Percentiles rank a stretch among this genome's conserved stretches.
Conservation (phyloP, 75 land plant genomes). For the Larix kaempferi region DNA sequence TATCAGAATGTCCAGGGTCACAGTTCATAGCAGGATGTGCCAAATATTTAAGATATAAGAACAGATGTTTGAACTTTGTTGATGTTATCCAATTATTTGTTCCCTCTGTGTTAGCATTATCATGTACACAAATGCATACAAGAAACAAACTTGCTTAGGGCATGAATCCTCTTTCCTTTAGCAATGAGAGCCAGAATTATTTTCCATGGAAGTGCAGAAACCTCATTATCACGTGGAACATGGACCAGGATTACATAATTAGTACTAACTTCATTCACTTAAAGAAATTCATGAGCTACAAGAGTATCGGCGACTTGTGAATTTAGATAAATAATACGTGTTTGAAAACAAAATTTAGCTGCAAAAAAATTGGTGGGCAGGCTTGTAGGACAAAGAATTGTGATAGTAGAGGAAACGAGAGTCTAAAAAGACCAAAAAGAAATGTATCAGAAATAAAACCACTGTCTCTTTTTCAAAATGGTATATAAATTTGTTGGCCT, state of each 20-base stretch:
- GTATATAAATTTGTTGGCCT: background rate
- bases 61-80: background rate
- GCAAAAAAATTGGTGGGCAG: background rate
- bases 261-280: background rate
- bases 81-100: background rate
- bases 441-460: background rate
- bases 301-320: background rate
- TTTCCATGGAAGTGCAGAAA: background rate
- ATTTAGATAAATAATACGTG: background rate
- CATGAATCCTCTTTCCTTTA: too few relatives aligned
- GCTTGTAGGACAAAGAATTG: too few relatives aligned
- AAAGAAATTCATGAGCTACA: background rate
- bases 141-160: too few relatives aligned
- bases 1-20: background rate
- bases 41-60: background rate
- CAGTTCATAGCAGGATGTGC: background rate
- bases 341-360: background rate
- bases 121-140: background rate
- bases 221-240: background rate
- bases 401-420: background rate
- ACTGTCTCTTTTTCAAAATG: background rate
- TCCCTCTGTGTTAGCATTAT: background rate
- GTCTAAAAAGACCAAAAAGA: background rate
- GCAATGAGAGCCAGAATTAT: background rate
- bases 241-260: background rate